Base-by-base conservation (phyloP, 129 eudicot genomes). In the Smallanthus sonchifolius region DNA sequence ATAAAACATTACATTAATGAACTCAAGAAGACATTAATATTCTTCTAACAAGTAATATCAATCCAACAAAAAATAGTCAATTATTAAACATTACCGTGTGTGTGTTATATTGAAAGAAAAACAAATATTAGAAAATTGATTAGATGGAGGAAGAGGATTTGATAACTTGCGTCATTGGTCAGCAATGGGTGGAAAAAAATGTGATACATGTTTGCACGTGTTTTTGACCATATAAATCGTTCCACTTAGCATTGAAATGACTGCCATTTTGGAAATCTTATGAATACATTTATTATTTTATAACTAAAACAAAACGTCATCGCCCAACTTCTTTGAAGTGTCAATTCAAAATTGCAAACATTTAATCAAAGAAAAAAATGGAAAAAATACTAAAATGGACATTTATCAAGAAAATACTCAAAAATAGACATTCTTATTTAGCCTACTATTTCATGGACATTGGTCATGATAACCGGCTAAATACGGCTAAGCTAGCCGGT, bases 321-420 rank as follows among this genome's bases (percentile, higher is more conserved):
- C 70, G 78, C 78, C 71, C 78, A 36, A 74, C 78, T 62, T 74
- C 48, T 63, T 62, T 74, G 78, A 74, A 74, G 17, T 7, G 7
- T 63, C 11, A 2, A 15, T 45, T 2, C 70, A 34, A 43, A 15
- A 24, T 0, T 24, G 30, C 30, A 24, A 24, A 32, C 44, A 15
- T 40, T 59, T 8, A 56, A 37, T 55, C 8, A 40, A 24, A 65
- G 51, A 13, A 32, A 2, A 32, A 32, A 36, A 13, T 6, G 13
- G 10, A 44, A 11, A 44, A 44, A 44, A 44, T 37, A 5, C 3
- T 37, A 2, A n/a, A n/a, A n/a, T n/a, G n/a, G n/a, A n/a, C n/a
- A n/a, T n/a, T n/a, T n/a, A n/a, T n/a, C n/a, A n/a, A n/a, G n/a
- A n/a, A n/a, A n/a, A n/a, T n/a, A n/a, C n/a, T n/a, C n/a, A n/a